Evolutionary conservation across 371 early-diverging fungal genomes (phyloP).

Genomic region (Zychaea mexicana): DNA sequence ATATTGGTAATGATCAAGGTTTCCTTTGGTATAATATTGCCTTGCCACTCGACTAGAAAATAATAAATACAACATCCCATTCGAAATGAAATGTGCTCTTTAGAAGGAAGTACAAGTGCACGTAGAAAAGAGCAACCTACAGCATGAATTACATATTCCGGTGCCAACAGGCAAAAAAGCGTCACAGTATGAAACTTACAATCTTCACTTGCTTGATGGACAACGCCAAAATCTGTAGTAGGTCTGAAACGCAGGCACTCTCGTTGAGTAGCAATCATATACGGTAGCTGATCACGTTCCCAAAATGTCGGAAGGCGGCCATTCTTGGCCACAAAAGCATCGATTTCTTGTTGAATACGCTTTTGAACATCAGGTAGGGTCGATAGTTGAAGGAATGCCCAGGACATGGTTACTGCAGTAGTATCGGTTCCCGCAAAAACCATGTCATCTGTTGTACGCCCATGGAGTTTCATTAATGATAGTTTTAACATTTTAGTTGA

Average conservation of each 20-base stretch:
- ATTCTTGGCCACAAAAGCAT: slow-evolving; percentile 13
- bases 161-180: too few relatives aligned
- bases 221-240: slow-evolving; percentile 1
- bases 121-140: not conserved
- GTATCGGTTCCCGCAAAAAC: slow-evolving; percentile 20
- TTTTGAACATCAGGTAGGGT: slow-evolving; percentile 19
- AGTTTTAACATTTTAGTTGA: not conserved
- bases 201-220: slow-evolving; percentile 16
- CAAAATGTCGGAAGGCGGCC: slow-evolving; percentile 13
- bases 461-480: not conserved
- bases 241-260: slow-evolving; percentile 22
- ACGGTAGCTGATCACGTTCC: slow-evolving; percentile 16
- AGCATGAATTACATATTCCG: not conserved
- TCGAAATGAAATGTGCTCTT: not conserved
- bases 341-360: slow-evolving; percentile 13
- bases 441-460: slow-evolving; percentile 4
- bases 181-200: too few relatives aligned
- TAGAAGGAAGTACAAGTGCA: not conserved
- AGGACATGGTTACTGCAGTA: slow-evolving; percentile 9
- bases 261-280: slow-evolving; percentile 11
- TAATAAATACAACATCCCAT: too few relatives aligned
- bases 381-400: slow-evolving; percentile 13
- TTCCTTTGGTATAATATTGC: slow-evolving; percentile 11
- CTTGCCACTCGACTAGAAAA: slow-evolving; percentile 1
- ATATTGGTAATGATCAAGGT: slow-evolving; percentile 11